Evolutionary conservation across 2,329 filamentous ascomycete species (phyloP).

Genomic region (Fusarium verrucosum): DNA sequence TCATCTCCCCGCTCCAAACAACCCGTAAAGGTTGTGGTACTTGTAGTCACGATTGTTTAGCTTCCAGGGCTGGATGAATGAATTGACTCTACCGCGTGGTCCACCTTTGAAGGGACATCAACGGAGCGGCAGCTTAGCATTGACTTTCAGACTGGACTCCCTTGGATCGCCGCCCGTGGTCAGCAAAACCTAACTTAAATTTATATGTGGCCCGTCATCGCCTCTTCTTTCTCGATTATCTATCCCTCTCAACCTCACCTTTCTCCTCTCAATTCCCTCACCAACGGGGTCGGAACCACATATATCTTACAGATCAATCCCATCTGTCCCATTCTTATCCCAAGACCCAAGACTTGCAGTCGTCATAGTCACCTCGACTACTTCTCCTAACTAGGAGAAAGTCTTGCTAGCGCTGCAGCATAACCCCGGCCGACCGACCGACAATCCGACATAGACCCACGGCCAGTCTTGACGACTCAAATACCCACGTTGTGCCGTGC

Average conservation of each 20-base stretch:
- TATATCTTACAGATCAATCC: constrained; percentile 21
- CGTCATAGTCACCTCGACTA: constrained; percentile 30
- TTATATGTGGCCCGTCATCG: constrained; percentile 42
- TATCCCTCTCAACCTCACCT: constrained; percentile 3
- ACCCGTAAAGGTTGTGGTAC: background rate
- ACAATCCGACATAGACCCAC: constrained; percentile 36
- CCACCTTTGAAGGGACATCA: constrained; percentile 7
- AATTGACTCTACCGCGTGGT: background rate
- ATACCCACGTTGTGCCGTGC: constrained; percentile 24
- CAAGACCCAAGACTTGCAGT: constrained; percentile 11
- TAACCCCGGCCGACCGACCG: constrained; percentile 44
- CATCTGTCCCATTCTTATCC: constrained; percentile 10
- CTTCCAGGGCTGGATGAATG: constrained; percentile 22
- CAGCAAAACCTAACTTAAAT: constrained; percentile 33
- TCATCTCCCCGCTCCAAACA: constrained; percentile 7
- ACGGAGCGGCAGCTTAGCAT: constrained; percentile 1
- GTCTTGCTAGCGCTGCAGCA: constrained; percentile 31
- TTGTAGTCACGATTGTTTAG: constrained; percentile 1
- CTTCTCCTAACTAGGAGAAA: constrained; percentile 40
- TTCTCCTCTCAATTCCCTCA: constrained; percentile 13
- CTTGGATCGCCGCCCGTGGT: constrained; percentile 34
- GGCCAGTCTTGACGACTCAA: constrained; percentile 19
- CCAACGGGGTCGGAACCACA: constrained; percentile 12
- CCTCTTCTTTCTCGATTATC: constrained; percentile 10
- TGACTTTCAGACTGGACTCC: constrained; percentile 10